Evolutionary conservation across 2,329 filamentous ascomycete species (phyloP), one percentile per base, ranked within the genome.

Genomic region (Stachybotrys chartarum): DNA sequence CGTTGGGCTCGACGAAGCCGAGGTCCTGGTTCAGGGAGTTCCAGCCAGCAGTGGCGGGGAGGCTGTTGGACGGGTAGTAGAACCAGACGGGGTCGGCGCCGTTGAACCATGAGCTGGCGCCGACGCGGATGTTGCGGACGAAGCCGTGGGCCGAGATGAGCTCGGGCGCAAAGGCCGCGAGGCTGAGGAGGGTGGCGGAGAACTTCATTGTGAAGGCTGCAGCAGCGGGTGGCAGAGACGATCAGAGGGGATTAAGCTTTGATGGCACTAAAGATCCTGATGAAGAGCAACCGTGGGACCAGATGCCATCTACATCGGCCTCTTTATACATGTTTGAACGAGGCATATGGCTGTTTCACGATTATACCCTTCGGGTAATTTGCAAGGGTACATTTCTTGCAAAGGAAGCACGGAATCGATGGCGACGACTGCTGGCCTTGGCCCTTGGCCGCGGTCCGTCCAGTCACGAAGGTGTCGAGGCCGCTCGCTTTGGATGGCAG

Each of bases 1-100:
- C 62, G 57, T 69, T 61, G 44, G 71, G 70, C 32, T 66, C 74
- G 30, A 81, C 75, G 65, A 78, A 79, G 61, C 79, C 78, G 66
- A 77, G 76, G 63, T 75, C 75, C 56, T 72, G 72, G 59, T 75
- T 69, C 51, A 69, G 57, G 6, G 73, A 67, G 45, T 65, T 63
- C 74, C 74, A 77, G 44, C 72, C 74, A 14, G 58, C 52, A 11
- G 53, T 58, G 7, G 46, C 50, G 5, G 58, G 56, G 39, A 18
- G 39, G 10, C 53, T 45, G 16, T 53, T 54, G 7, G 52, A 39
- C 16, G 53, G 54, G 30, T 51, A 46, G 42, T 57, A 59, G 30
- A 51, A 59, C 57, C 57, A 59, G 24, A 59, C 57, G 30, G 57
- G 57, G 42, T 59, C 55, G 7, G 57, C 47, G 6, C 57, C 57